These are phyloP conservation scores for Colletotrichum musicola DNA, from an alignment of 2,329 filamentous ascomycete species.

Conservation along the genomic window DNA sequence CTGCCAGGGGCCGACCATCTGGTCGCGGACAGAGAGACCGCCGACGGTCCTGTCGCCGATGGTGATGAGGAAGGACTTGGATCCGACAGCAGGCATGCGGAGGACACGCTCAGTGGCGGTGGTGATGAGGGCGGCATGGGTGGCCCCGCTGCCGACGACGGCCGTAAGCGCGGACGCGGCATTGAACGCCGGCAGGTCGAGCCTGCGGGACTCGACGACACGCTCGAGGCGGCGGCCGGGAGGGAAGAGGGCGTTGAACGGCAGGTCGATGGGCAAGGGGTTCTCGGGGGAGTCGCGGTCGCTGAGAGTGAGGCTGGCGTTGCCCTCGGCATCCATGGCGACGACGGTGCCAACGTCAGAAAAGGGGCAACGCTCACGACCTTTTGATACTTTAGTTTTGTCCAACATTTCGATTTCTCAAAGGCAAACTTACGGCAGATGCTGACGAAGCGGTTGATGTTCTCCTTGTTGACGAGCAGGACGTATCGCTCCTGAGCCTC, in stretches of 20 bases:
- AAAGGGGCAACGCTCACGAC: constrained; percentile 90
- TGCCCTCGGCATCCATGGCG: constrained; percentile 70
- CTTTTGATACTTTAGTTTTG: constrained; percentile 49
- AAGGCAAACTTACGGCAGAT: constrained; percentile 66
- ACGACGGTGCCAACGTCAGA: constrained; percentile 88
- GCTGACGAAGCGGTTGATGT: constrained; percentile 80
- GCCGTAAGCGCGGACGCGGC: constrained; percentile 73
- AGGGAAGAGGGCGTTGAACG: constrained; percentile 89
- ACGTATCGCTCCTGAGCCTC: constrained; percentile 98
- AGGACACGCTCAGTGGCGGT: constrained; percentile 86
- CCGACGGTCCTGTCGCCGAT: constrained; percentile 95
- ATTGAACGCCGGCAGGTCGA: constrained; percentile 79
- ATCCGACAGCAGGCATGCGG: constrained; percentile 89
- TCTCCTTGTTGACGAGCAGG: constrained; percentile 84
- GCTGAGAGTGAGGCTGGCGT: constrained; percentile 81
- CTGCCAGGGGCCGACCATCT: constrained; percentile 98
- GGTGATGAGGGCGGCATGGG: constrained; percentile 64
- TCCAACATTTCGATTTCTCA: background rate
- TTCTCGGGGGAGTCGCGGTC: constrained; percentile 83
- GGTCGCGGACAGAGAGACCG: constrained; percentile 88
- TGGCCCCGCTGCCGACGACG: constrained; percentile 67
- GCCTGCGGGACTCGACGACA: constrained; percentile 77
- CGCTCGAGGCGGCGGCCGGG: constrained; percentile 86
- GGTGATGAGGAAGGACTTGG: constrained; percentile 96
- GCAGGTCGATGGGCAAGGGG: constrained; percentile 86